Evolutionary conservation across 2,329 filamentous ascomycete genomes (phyloP).

Genomic region (Calonectria crousiana): DNA sequence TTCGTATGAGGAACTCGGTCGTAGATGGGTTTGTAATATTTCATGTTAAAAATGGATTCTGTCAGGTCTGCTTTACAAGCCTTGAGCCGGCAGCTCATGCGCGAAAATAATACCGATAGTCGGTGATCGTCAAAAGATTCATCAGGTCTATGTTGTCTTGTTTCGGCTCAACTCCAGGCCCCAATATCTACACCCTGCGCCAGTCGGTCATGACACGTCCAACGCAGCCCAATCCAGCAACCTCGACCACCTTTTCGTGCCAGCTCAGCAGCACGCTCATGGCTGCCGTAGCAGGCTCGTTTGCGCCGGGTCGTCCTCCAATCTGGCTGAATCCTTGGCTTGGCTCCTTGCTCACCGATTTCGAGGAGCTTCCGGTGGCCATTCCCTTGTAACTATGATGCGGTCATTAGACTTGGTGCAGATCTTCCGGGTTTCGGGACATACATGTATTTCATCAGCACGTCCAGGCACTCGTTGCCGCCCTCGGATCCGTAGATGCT

Average conservation of each 20-base stretch:
- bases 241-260: conserved; percentile 98
- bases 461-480: conserved; percentile 88
- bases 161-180: conserved; percentile 24
- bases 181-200: conserved; percentile 70
- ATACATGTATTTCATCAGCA: conserved; percentile 97
- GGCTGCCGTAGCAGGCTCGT: conserved; percentile 81
- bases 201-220: conserved; percentile 96
- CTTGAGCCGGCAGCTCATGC: not conserved
- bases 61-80: not conserved
- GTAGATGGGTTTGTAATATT: not conserved
- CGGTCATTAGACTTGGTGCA: conserved; percentile 25
- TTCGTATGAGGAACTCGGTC: not conserved
- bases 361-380: conserved; percentile 63
- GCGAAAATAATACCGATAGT: not conserved
- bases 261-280: conserved; percentile 98
- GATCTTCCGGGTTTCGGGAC: conserved; percentile 47
- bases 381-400: conserved; percentile 87
- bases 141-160: conserved; percentile 37
- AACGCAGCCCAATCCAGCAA: conserved; percentile 91
- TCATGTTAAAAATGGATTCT: not conserved
- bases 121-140: conserved; percentile 26
- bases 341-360: conserved; percentile 62
- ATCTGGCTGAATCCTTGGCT: conserved; percentile 89
- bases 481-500: conserved; percentile 83
- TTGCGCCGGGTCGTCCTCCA: conserved; percentile 64